Evolutionary conservation across 2,329 filamentous ascomycete genomes (phyloP).

Genomic region (Acrocalymma vagum): DNA sequence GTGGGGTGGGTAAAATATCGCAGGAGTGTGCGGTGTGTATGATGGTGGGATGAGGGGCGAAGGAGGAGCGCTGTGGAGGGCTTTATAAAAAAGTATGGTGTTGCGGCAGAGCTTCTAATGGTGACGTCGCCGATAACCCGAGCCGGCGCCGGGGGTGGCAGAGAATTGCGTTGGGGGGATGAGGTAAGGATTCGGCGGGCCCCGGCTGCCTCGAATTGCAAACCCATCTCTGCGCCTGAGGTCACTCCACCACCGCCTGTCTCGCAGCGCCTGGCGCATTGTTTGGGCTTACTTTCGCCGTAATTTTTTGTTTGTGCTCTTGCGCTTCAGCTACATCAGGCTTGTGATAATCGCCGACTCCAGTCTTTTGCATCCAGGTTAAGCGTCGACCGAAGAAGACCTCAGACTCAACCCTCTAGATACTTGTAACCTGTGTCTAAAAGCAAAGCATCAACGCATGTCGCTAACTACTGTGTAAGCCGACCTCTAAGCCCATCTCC

Average conservation of each 20-base stretch:
- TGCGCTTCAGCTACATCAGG: too few species aligned
- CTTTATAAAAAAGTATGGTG: conserved; percentile 39
- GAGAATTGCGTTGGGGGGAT: conserved; percentile 25
- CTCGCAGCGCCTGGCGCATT: too few species aligned
- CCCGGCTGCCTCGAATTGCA: conserved; percentile 24
- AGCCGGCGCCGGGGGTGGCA: conserved; percentile 25
- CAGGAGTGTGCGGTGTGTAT: conserved; percentile 1
- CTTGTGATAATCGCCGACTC: too few species aligned
- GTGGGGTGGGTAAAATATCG: conserved; percentile 1
- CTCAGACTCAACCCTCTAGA: too few species aligned
- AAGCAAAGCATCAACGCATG: too few species aligned
- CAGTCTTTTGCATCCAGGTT: too few species aligned
- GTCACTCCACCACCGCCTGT: conserved; percentile 12
- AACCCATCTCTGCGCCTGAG: conserved; percentile 2
- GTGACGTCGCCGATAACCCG: conserved; percentile 49
- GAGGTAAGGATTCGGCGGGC: conserved; percentile 37
- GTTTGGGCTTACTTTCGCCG: too few species aligned
- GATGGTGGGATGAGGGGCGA: conserved; percentile 1
- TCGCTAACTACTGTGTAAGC: too few species aligned
- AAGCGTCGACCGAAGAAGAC: too few species aligned
- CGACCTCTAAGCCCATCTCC: too few species aligned
- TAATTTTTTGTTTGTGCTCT: too few species aligned
- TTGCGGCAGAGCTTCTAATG: conserved; percentile 30
- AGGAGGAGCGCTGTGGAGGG: conserved; percentile 22
- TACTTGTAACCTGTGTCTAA: too few species aligned